Evolutionary conservation across 2,329 filamentous ascomycete genomes (phyloP).

Genomic region (Trichoderma breve): DNA sequence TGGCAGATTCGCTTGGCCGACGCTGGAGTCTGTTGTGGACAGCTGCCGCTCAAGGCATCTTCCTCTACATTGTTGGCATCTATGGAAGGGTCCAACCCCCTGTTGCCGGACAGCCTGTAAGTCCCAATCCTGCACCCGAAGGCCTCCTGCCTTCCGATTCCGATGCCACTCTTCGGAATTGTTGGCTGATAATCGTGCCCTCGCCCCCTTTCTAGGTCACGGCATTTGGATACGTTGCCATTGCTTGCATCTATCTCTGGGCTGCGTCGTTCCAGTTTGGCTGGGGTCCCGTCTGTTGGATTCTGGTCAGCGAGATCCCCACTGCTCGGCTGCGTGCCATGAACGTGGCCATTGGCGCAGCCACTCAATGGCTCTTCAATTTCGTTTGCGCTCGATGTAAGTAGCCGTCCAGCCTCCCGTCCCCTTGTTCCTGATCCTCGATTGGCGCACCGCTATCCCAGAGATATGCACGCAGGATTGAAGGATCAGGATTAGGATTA

Average conservation of each 20-base stretch:
- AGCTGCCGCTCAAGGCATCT: slow-evolving; percentile 57
- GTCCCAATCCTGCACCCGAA: neutral
- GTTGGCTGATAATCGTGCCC: neutral
- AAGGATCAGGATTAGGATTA: neutral
- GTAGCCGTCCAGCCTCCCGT: slow-evolving; percentile 1
- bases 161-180: neutral
- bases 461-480: neutral
- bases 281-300: slow-evolving; percentile 73
- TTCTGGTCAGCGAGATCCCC: slow-evolving; percentile 67
- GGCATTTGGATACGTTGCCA: slow-evolving; percentile 66
- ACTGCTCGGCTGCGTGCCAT: slow-evolving; percentile 63
- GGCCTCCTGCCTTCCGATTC: neutral
- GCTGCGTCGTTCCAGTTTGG: slow-evolving; percentile 67
- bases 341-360: slow-evolving; percentile 67
- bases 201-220: slow-evolving; percentile 43
- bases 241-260: slow-evolving; percentile 71
- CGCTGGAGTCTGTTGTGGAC: slow-evolving; percentile 62
- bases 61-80: slow-evolving; percentile 70
- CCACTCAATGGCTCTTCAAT: slow-evolving; percentile 73
- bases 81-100: slow-evolving; percentile 65
- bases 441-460: neutral
- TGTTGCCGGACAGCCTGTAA: slow-evolving; percentile 45
- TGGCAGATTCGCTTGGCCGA: slow-evolving; percentile 67
- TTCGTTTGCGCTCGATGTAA: slow-evolving; percentile 63
- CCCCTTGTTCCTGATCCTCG: neutral